Evolutionary conservation across 768 basidiomycete genomes (phyloP).

Genomic region (Tylopilus felleus): DNA sequence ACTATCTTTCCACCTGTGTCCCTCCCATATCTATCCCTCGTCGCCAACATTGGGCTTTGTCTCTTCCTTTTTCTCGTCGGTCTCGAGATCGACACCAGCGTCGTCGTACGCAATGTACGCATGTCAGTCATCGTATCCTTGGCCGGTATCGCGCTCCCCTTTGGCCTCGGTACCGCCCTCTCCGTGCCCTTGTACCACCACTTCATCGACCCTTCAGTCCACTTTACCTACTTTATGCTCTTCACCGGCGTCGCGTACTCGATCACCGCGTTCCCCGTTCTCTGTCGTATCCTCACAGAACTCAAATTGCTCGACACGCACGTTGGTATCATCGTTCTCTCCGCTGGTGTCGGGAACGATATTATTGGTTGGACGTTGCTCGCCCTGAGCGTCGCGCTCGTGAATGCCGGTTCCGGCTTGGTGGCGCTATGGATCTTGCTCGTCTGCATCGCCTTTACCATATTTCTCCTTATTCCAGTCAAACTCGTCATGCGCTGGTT

Average conservation of each 20-base stretch:
- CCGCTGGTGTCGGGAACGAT: conserved; percentile 88
- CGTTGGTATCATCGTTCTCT: conserved; percentile 90
- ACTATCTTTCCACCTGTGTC: conserved; percentile 79
- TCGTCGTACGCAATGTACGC: conserved; percentile 77
- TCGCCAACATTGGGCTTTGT: conserved; percentile 85
- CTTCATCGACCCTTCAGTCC: conserved; percentile 64
- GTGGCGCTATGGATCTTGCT: conserved; percentile 86
- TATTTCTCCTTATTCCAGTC: conserved; percentile 71
- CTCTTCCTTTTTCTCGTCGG: conserved; percentile 93
- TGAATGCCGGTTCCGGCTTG: conserved; percentile 80
- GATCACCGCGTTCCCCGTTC: conserved; percentile 83
- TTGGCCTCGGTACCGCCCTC: conserved; percentile 75
- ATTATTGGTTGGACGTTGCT: conserved; percentile 86
- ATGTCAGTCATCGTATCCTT: conserved; percentile 67
- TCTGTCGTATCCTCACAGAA: conserved; percentile 86
- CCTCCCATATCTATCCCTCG: conserved; percentile 74
- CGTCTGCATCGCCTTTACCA: conserved; percentile 72
- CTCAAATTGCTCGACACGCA: conserved; percentile 88
- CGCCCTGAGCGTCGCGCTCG: conserved; percentile 87
- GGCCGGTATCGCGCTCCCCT: conserved; percentile 85
- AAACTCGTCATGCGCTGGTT: conserved; percentile 64
- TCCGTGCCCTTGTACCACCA: conserved; percentile 48
- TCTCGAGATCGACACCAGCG: conserved; percentile 77
- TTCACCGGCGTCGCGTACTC: conserved; percentile 91
- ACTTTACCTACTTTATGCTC: conserved; percentile 90